These are phyloP conservation scores for Kregervanrija delftensis DNA, from an alignment of 805 yeast genomes.

Conservation along the genomic window DNA sequence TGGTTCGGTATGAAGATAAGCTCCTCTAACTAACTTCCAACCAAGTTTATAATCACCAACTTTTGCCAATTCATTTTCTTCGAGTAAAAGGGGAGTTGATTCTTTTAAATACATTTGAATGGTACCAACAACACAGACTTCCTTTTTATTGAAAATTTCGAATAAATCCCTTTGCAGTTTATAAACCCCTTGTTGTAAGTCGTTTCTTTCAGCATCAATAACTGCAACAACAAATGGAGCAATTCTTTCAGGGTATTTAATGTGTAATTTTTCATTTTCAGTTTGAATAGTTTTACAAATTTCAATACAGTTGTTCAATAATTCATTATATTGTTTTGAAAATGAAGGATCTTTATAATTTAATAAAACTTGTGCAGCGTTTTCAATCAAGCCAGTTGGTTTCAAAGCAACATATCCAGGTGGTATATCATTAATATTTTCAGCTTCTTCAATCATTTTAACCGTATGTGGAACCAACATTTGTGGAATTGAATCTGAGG, in stretches of 20 bases:
- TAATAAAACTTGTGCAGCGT: slow-evolving; percentile 68
- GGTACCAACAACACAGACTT: slow-evolving; percentile 78
- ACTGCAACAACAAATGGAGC: slow-evolving; percentile 73
- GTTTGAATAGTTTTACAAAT: slow-evolving; percentile 52
- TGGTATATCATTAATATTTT: slow-evolving; percentile 60
- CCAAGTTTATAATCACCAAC: slow-evolving; percentile 65
- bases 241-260: slow-evolving; percentile 52
- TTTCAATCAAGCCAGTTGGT: slow-evolving; percentile 80
- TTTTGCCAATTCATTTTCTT: slow-evolving; percentile 61
- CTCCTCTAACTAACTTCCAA: slow-evolving; percentile 89
- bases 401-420: slow-evolving; percentile 91
- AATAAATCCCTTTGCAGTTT: slow-evolving; percentile 80
- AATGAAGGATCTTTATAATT: slow-evolving; percentile 51
- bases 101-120: slow-evolving; percentile 86
- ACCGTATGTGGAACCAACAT: slow-evolving; percentile 69
- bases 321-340: slow-evolving; percentile 42
- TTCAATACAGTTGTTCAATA: slow-evolving; percentile 59
- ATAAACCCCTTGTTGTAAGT: slow-evolving; percentile 86
- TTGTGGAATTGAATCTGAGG: slow-evolving; percentile 58
- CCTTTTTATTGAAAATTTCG: slow-evolving; percentile 59
- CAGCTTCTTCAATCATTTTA: slow-evolving; percentile 40
- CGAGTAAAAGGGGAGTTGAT: slow-evolving; percentile 51
- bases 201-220: slow-evolving; percentile 87
- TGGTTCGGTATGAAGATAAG: slow-evolving; percentile 86
- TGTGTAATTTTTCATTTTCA: slow-evolving; percentile 43